Evolutionary conservation across 768 basidiomycete genomes (phyloP).

Genomic region (Tylopilus vinaceipallidus): DNA sequence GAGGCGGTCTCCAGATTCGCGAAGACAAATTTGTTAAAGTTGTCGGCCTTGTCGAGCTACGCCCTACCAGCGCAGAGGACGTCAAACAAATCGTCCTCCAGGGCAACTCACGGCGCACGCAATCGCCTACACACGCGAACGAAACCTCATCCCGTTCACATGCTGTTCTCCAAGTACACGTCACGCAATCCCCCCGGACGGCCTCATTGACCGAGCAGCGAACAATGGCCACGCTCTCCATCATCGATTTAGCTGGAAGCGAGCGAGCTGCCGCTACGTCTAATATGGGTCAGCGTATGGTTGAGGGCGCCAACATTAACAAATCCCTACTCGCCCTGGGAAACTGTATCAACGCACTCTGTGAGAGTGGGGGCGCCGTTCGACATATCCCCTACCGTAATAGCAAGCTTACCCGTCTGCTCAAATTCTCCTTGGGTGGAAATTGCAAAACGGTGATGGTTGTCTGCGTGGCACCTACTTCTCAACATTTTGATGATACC

Average conservation of each 20-base stretch:
- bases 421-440: conserved; percentile 97
- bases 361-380: conserved; percentile 84
- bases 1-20: conserved; percentile 88
- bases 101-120: conserved; percentile 86
- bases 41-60: conserved; percentile 76
- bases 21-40: conserved; percentile 95
- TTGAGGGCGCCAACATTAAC: conserved; percentile 99
- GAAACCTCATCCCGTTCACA: conserved; percentile 96
- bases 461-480: conserved; percentile 94
- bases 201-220: conserved; percentile 79
- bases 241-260: conserved; percentile 97
- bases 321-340: conserved; percentile 96
- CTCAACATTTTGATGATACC: conserved; percentile 95
- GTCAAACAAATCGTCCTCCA: conserved; percentile 91
- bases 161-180: conserved; percentile 94
- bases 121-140: conserved; percentile 95
- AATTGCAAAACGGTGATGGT: conserved; percentile 99
- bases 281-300: conserved; percentile 98
- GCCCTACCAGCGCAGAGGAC: conserved; percentile 82
- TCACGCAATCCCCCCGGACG: conserved; percentile 83
- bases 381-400: conserved; percentile 97
- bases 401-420: conserved; percentile 94
- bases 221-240: conserved; percentile 88
- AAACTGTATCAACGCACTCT: conserved; percentile 98
- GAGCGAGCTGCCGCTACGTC: conserved; percentile 94